These are phyloP conservation scores for Amylostereum areolatum DNA, from an alignment of 1,284 basidiomycete genomes.

Conservation along the genomic window DNA sequence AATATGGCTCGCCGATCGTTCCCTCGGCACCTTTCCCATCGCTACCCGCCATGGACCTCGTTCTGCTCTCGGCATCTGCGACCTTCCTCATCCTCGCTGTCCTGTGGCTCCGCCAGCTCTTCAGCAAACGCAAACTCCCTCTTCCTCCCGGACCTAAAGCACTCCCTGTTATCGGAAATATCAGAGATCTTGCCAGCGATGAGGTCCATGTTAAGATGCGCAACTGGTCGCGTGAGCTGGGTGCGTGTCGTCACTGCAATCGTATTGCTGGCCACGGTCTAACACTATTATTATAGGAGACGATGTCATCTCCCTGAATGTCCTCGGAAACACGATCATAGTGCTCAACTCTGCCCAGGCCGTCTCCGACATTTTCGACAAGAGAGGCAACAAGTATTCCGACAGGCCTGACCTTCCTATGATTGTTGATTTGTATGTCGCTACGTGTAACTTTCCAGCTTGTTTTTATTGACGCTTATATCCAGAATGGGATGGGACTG, in stretches of 20 bases:
- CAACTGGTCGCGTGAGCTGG: not conserved
- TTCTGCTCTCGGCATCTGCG: too few species aligned
- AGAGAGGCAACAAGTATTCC: conserved; percentile 18
- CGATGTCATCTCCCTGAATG: conserved; percentile 17
- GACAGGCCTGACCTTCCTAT: conserved; percentile 14
- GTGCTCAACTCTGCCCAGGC: conserved; percentile 21
- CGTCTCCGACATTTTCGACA: conserved; percentile 21
- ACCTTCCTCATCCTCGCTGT: not conserved
- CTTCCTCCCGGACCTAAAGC: not conserved
- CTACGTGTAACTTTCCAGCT: not conserved
- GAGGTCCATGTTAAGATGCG: not conserved
- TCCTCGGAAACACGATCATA: conserved; percentile 15
- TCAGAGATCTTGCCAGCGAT: not conserved
- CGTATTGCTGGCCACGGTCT: not conserved
- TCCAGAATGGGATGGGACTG: conserved; percentile 17
- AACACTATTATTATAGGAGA: conserved; percentile 1
- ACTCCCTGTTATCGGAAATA: not conserved
- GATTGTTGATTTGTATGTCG: conserved; percentile 14
- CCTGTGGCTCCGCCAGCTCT: not conserved
- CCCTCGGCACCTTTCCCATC: too few species aligned
- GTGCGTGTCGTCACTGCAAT: not conserved
- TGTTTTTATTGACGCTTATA: not conserved
- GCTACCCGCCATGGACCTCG: too few species aligned
- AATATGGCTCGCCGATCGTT: too few species aligned
- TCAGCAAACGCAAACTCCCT: not conserved